Percentiles rank a stretch among this genome's conserved stretches.
Evolutionary conservation across 129 eudicot genomes (phyloP).

Genomic region (Saussurea involucrata): DNA sequence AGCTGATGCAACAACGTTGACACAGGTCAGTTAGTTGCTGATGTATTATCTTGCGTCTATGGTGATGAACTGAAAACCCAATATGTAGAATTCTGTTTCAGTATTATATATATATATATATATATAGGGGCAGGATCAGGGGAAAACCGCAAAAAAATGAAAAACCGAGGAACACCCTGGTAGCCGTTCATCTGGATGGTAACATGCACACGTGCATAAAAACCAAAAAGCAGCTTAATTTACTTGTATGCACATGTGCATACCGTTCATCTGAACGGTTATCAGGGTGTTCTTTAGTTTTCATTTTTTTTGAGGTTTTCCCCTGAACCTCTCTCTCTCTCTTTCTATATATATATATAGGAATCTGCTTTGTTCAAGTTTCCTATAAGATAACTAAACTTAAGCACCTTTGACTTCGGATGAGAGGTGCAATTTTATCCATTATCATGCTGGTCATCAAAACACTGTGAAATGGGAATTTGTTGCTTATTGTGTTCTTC

Average conservation of each 20-base stretch:
- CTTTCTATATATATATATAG: not conserved
- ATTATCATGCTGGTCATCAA: not conserved
- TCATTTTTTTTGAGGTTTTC: too few relatives aligned
- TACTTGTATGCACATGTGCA: too few relatives aligned
- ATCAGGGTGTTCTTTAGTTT: too few relatives aligned
- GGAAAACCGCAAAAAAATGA: too few relatives aligned
- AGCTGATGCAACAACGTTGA: constrained; percentile 97
- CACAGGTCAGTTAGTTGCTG: constrained; percentile 55
- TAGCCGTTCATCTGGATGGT: too few relatives aligned
- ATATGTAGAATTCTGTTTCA: not conserved
- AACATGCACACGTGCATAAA: too few relatives aligned
- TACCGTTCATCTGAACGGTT: too few relatives aligned
- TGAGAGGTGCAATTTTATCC: not conserved
- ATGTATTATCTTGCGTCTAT: not conserved
- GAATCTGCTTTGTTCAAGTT: constrained; percentile 3
- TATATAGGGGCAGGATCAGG: not conserved
- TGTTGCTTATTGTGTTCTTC: not conserved
- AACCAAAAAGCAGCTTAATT: too few relatives aligned
- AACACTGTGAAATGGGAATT: constrained; percentile 14
- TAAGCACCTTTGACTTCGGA: not conserved
- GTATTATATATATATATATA: not conserved
- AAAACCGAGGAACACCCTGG: too few relatives aligned
- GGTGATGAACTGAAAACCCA: not conserved
- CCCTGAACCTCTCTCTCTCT: too few relatives aligned
- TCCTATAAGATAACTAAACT: not conserved